A percentile compares a stretch with the other conserved stretches of the same genome.
Conservation (phyloP, 768 basidiomycete species). For the Cyathus striatus region DNA sequence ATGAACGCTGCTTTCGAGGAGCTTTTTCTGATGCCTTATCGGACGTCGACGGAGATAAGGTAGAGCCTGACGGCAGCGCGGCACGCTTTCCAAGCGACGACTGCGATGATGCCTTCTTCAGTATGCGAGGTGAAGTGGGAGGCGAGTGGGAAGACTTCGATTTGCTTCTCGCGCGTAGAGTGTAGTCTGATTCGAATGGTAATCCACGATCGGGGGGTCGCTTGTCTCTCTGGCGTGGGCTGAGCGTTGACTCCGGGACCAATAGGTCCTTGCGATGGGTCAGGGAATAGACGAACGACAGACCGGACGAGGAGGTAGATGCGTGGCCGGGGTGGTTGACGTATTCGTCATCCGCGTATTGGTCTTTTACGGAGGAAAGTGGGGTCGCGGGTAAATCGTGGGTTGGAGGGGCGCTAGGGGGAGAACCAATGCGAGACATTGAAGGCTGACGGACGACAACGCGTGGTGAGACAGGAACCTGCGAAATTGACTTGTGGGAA, state of each 20-base stretch:
- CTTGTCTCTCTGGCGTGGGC: slow-evolving; percentile 20
- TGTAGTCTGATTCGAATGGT: no score
- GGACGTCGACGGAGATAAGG: slow-evolving; percentile 20
- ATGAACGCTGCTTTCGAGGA: slow-evolving; percentile 56
- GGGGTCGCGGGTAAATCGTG: slow-evolving; percentile 45
- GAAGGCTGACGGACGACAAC: slow-evolving; percentile 39
- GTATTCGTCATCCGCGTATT: slow-evolving; percentile 3
- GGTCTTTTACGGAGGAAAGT: slow-evolving; percentile 6
- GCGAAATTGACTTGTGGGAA: slow-evolving; percentile 10
- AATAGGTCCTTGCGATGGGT: slow-evolving; percentile 22
- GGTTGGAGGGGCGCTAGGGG: slow-evolving; percentile 45
- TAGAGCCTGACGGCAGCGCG: slow-evolving; percentile 19
- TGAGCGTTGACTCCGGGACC: slow-evolving; percentile 19
- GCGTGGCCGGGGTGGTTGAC: slow-evolving; percentile 8
- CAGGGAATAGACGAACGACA: slow-evolving; percentile 39
- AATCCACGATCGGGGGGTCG: slow-evolving; percentile 15
- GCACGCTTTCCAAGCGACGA: slow-evolving; percentile 40
- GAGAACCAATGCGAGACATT: slow-evolving; percentile 32
- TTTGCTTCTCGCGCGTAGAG: slow-evolving; percentile 8
- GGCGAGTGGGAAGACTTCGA: slow-evolving; percentile 11
- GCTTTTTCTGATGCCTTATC: slow-evolving; percentile 25
- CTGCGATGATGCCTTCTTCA: slow-evolving; percentile 56
- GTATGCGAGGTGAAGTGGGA: slow-evolving; percentile 21
- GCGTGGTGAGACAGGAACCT: slow-evolving; percentile 20
- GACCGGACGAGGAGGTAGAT: slow-evolving; percentile 30